A percentile compares a stretch with the other conserved stretches of the same genome.
phyloP scores from a whole-genome alignment of 495 filamentous ascomycete species.

The Aspergillus olivimuriae region DNA sequence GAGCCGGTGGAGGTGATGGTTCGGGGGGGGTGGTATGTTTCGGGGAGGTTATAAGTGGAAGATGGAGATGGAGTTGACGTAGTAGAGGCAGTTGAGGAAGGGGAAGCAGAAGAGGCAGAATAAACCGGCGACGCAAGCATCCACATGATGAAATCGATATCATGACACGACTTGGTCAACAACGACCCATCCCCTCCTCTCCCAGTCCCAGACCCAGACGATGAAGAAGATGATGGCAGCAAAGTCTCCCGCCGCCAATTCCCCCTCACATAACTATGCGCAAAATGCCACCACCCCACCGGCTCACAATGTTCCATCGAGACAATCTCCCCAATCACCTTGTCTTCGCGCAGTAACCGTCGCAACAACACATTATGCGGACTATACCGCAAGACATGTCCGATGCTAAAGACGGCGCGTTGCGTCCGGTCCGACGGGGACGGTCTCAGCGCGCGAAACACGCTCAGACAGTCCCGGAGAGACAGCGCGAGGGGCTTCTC shows the following conservation, averaged over 20 bases:
- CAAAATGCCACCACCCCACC: conserved; percentile 94
- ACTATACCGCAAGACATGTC: conserved; percentile 72
- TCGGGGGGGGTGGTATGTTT: conserved; percentile 60
- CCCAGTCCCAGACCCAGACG: too few species aligned
- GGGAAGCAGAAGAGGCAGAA: neutral
- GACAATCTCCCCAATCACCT: conserved; percentile 72
- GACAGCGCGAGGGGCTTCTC: conserved; percentile 89
- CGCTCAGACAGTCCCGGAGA: conserved; percentile 65
- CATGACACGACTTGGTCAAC: conserved; percentile 90
- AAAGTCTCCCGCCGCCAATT: conserved; percentile 89
- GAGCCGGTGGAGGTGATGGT: conserved; percentile 63
- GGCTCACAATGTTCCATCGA: conserved; percentile 89
- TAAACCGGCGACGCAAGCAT: conserved; percentile 35
- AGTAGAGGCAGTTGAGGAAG: neutral
- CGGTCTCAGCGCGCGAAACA: conserved; percentile 52
- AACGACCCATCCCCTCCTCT: conserved; percentile 55
- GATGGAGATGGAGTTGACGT: neutral
- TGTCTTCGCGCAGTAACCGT: conserved; percentile 64
- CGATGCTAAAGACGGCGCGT: conserved; percentile 65
- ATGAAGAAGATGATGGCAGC: too few species aligned
- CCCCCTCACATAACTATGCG: conserved; percentile 86
- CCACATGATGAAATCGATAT: conserved; percentile 90
- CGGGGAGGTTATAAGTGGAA: neutral
- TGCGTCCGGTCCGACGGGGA: conserved; percentile 5
- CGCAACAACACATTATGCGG: conserved; percentile 85